Percentiles rank a stretch among this genome's conserved stretches.
phyloP scores from a whole-genome alignment of 2,329 filamentous ascomycete species.

The Colletotrichum scovillei region DNA sequence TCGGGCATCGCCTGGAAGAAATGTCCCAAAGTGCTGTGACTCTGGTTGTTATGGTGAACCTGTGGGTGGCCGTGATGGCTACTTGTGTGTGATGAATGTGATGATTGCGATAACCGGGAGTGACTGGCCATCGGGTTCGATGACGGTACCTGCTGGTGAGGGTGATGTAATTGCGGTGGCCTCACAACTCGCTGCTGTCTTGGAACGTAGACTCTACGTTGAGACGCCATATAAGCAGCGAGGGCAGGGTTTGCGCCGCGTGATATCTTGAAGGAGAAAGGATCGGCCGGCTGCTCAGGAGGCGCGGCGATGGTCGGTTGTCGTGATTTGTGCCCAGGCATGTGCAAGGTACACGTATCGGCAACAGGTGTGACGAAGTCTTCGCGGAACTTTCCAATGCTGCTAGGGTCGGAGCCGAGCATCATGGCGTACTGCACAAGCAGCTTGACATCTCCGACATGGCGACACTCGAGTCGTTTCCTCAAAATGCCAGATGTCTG shows the following conservation, averaged over 20 bases:
- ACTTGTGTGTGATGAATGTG: conserved; percentile 18
- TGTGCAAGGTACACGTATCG: conserved; percentile 48
- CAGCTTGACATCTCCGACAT: conserved; percentile 52
- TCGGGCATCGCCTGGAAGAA: conserved; percentile 35
- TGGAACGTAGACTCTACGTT: conserved; percentile 47
- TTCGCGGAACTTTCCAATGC: conserved; percentile 43
- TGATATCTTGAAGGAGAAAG: conserved; percentile 51
- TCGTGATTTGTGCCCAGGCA: conserved; percentile 47
- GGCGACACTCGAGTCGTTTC: conserved; percentile 58
- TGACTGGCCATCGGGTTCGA: conserved; percentile 35
- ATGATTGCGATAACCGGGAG: conserved; percentile 30
- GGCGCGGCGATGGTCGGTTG: conserved; percentile 18
- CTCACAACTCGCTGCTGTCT: conserved; percentile 31
- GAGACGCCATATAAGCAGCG: conserved; percentile 49
- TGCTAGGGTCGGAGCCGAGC: conserved; percentile 48
- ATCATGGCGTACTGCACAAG: conserved; percentile 53
- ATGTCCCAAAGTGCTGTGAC: conserved; percentile 30
- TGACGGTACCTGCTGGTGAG: conserved; percentile 31
- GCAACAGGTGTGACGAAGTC: conserved; percentile 50
- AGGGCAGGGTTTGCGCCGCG: conserved; percentile 47
- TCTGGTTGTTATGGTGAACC: conserved; percentile 15
- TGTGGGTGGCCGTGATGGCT: conserved; percentile 24
- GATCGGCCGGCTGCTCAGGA: conserved; percentile 39
- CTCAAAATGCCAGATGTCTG: conserved; percentile 54
- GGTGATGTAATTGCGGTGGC: conserved; percentile 33